Base-by-base conservation (phyloP, 768 basidiomycete genomes). In the Mycena haematopus region DNA sequence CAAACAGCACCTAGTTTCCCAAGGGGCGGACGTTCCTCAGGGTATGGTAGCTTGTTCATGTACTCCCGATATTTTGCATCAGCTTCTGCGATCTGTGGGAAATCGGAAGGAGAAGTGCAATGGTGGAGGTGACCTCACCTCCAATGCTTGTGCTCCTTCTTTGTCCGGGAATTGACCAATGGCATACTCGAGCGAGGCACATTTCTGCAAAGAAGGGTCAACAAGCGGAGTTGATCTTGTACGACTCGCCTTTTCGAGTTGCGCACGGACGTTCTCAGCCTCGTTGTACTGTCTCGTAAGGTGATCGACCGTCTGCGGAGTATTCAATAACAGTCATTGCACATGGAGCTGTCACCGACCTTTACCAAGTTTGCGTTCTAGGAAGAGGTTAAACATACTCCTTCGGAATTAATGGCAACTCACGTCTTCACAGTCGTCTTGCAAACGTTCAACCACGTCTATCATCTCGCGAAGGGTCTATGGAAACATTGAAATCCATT, bases 401-500 rank as follows among this genome's bases (percentile, higher is more conserved):
- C 29, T 4, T 19, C 11, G 17, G 19, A 13, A 19, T 6, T 14
- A 15, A 19, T 24, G 14, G 6, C 3, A 36, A 40, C 45, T 53
- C 8, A 50, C 59, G 21, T 17, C 45, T 29, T 40, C n/a, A 2
- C 21, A 31, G 0, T 62, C 31, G 6, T 50, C 49, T n/a, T 56
- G 38, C 13, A 44, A 24, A 15, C 11, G 19, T 38, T 62, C 60
- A 6, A 56, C 60, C 17, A 62, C 0, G 0, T 44, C 55, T 6
- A 56, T 52, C 54, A 62, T 33, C 5, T 62, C 60, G 0, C 50
- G 54, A 15, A 55, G 38, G 9, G 60, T 62, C 60, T 62, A 19
- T 1, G 21, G 15, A 61, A 42, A n/a, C n/a, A n/a, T n/a, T 17
- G 22, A 6, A 40, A 21, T 35, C 14, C 15, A 2, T 5, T 17